These are phyloP conservation scores for Aspergillus eucalypticola DNA, from an alignment of 2,329 filamentous ascomycete species.

Conservation along the genomic window DNA sequence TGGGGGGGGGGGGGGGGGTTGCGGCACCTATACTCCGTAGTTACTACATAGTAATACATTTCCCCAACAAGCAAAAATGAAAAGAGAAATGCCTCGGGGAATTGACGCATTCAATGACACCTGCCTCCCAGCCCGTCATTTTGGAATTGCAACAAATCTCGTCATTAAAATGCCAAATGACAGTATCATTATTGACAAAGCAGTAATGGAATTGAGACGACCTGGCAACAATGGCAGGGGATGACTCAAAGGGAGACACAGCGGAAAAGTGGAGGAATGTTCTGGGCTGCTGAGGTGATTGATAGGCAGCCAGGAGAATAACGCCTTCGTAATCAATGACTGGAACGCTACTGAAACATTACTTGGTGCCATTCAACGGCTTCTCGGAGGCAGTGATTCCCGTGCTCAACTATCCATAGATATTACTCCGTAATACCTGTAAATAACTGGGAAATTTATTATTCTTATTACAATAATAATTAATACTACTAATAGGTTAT, in stretches of 20 bases:
- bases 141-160: not conserved
- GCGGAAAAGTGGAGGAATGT: not conserved
- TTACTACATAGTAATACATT: no score
- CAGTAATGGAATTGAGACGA: constrained; percentile 1
- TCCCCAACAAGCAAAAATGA: no score
- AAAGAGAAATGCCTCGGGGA: no score
- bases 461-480: no score
- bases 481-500: no score
- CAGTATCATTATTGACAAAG: not conserved
- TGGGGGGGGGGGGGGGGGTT: no score
- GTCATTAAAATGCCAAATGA: constrained; percentile 1
- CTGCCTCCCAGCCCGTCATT: not conserved
- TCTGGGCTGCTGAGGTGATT: constrained; percentile 5
- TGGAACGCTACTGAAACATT: constrained; percentile 10
- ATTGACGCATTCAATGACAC: not conserved
- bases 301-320: constrained; percentile 2
- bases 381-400: not conserved
- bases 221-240: constrained; percentile 8
- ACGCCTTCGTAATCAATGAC: not conserved
- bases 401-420: constrained; percentile 3
- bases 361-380: not conserved
- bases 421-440: no score
- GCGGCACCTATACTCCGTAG: not conserved
- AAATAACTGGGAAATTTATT: no score
- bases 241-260: not conserved